Evolutionary conservation across 495 filamentous ascomycete genomes (phyloP), one percentile per base, ranked within the genome.

Genomic region (Barbatosphaeria neglecta): DNA sequence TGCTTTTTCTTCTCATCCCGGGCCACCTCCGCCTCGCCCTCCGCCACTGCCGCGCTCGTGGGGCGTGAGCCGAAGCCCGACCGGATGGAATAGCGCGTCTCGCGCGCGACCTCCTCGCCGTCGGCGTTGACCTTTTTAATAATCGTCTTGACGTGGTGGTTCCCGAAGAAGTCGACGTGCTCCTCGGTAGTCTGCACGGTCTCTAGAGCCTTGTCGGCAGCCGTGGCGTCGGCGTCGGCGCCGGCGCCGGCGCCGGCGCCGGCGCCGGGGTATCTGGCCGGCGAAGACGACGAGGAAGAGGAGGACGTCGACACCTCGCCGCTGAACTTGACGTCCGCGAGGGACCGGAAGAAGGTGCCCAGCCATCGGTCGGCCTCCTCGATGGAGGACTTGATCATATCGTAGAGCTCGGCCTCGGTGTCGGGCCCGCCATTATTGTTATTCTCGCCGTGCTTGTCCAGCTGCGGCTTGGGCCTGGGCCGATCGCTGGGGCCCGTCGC

Each of bases 321-420:
- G 39, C 39, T 22, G 22, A 41, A 22, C 8, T 23, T n/a, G 6
- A 24, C 20, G 11, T 41, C 20, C 11, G 6, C 22, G 15, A 41
- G 15, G 19, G 39, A 22, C 20, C 22, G 4, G 19, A 41, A 22
- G 15, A 41, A 24, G 20, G 10, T 18, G 19, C 39, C 24, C 39
- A 41, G 15, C 3, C 20, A 22, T 6, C 18, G 15, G 13, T 22
- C 39, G 20, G 20, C 22, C 20, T 46, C 43, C 20, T 53, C 25
- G 48, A 47, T 44, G 4, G 49, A 33, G 22, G 54, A 51, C 35
- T 44, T 35, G 18, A 33, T 24, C 16, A 44, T 38, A 0, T 24
- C 35, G 37, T 57, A 54, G 17, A 54, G 37, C 3, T 51, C 55
- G 25, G 19, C 49, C 37, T 57, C 55, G 0, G 47, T 35, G 25